A percentile compares a stretch with the other conserved stretches of the same genome.
phyloP scores from a whole-genome alignment of 306 rosid genomes.

The Echinosophora koreensis region DNA sequence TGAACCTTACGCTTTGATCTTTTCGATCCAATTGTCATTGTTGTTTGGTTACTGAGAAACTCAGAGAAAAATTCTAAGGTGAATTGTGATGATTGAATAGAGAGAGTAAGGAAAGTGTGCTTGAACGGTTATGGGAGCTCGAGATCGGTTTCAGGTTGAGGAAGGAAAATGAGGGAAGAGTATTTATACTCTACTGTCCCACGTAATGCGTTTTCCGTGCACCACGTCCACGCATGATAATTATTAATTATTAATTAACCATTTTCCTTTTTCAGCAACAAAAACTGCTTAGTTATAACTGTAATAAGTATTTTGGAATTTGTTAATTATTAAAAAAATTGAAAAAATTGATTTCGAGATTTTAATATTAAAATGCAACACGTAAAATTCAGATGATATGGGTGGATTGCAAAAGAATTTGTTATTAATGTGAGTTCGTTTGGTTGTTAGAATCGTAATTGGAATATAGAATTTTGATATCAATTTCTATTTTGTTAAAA shows the following conservation, averaged over 20 bases:
- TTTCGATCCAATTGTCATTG: conserved; percentile 56
- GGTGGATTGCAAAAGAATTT: no score
- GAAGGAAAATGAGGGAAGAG: conserved; percentile 39
- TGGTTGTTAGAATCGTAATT: no score
- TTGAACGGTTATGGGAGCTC: conserved; percentile 64
- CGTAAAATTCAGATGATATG: no score
- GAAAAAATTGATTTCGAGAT: no score
- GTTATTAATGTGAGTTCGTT: no score
- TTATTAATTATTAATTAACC: no score
- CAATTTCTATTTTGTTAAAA: no score
- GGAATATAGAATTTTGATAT: no score
- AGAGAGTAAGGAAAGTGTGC: conserved; percentile 37
- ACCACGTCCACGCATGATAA: conserved; percentile 49
- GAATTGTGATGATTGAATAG: conserved; percentile 18
- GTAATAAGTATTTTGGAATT: no score
- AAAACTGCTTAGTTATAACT: background rate
- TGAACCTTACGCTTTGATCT: conserved; percentile 54
- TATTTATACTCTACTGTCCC: conserved; percentile 55
- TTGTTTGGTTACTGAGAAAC: conserved; percentile 33
- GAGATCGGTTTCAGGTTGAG: conserved; percentile 15
- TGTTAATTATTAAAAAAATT: no score
- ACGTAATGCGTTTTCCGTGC: conserved; percentile 50
- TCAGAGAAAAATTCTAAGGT: conserved; percentile 27
- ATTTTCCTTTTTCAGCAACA: background rate
- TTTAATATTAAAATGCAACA: no score